phyloP scores from a whole-genome alignment of 768 basidiomycete genomes.

The Lactarius akahatsu region DNA sequence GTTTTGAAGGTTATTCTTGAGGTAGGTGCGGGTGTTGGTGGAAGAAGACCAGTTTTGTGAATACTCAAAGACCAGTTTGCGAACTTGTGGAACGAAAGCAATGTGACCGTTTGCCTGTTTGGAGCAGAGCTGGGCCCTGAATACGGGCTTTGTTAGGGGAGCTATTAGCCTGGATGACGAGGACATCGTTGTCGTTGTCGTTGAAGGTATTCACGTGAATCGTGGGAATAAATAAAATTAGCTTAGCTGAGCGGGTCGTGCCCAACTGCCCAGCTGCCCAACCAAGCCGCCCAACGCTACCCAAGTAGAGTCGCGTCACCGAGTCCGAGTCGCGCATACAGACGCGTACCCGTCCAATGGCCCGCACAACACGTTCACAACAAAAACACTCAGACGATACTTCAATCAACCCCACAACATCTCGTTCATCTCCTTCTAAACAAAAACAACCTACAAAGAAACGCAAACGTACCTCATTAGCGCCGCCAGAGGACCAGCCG shows the following conservation, averaged over 20 bases:
- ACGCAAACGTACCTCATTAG: constrained; percentile 59
- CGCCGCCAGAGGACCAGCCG: constrained; percentile 49
- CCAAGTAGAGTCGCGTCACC: constrained; percentile 30
- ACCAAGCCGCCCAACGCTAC: not conserved
- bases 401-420: constrained; percentile 35
- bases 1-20: constrained; percentile 58
- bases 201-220: constrained; percentile 21
- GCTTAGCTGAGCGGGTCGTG: not conserved
- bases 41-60: constrained; percentile 84
- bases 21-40: constrained; percentile 63
- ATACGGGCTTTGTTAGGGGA: constrained; percentile 38
- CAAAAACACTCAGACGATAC: constrained; percentile 42
- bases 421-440: constrained; percentile 31
- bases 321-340: constrained; percentile 29
- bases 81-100: constrained; percentile 71
- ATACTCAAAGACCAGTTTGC: constrained; percentile 87
- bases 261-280: not conserved
- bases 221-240: constrained; percentile 15
- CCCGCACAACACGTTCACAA: constrained; percentile 73
- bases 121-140: constrained; percentile 52
- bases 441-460: constrained; percentile 50
- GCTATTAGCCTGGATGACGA: constrained; percentile 33
- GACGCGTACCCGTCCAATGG: constrained; percentile 52
- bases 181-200: not conserved
- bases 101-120: constrained; percentile 71